These are phyloP conservation scores for Saccharomycopsis sp. DNA, from an alignment of 805 yeast species.

Conservation along the genomic window DNA sequence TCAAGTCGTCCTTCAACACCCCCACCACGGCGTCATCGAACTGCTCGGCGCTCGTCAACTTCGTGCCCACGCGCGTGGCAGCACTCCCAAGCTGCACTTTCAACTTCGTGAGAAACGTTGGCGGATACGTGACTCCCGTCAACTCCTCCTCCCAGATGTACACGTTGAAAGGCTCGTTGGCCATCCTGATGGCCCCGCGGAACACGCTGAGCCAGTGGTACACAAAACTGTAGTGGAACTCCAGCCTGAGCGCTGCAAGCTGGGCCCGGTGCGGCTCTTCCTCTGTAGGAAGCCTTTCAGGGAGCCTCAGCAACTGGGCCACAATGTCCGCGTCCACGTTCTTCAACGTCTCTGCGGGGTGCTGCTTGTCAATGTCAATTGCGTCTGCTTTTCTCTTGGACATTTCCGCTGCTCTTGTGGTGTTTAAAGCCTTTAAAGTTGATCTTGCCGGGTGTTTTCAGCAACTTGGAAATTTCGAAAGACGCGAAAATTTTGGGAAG, in stretches of 20 bases:
- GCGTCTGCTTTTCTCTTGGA: too few species aligned
- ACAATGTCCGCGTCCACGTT: conserved; percentile 29
- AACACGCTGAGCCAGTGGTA: conserved; percentile 50
- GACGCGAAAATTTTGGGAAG: too few species aligned
- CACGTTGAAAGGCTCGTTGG: conserved; percentile 45
- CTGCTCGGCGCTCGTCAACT: conserved; percentile 23
- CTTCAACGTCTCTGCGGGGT: conserved; percentile 25
- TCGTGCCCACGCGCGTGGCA: conserved; percentile 26
- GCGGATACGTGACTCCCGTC: conserved; percentile 34
- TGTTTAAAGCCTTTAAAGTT: too few species aligned
- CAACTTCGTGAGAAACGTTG: conserved; percentile 35
- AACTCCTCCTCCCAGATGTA: conserved; percentile 57
- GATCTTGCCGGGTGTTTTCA: too few species aligned
- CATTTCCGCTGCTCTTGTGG: too few species aligned
- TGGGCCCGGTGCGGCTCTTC: conserved; percentile 28
- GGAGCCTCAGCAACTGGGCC: conserved; percentile 32
- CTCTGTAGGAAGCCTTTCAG: conserved; percentile 32
- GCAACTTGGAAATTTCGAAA: too few species aligned
- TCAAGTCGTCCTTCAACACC: conserved; percentile 15
- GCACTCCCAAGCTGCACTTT: conserved; percentile 24
- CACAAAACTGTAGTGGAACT: conserved; percentile 32
- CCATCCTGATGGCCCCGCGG: conserved; percentile 42
- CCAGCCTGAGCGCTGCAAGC: conserved; percentile 29
- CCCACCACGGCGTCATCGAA: conserved; percentile 24
- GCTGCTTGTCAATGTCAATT: too few species aligned